Evolutionary conservation across 2,329 filamentous ascomycete genomes (phyloP).

Genomic region (Drechmeria coniospora): DNA sequence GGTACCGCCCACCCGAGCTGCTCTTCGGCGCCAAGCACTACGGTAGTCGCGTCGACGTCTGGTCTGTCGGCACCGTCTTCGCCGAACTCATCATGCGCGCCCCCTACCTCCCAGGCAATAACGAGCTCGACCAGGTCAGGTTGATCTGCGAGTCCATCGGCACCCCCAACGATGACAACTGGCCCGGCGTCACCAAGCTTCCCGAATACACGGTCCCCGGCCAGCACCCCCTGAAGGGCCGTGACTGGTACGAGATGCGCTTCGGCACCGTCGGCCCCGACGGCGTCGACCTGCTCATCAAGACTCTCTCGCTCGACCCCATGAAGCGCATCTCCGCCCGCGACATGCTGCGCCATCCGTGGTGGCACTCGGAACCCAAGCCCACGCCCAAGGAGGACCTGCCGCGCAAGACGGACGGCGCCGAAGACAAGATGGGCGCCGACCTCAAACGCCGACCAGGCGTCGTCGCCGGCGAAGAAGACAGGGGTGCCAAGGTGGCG

Average conservation of each 20-base stretch:
- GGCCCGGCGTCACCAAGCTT: constrained; percentile 77
- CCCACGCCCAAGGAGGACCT: constrained; percentile 72
- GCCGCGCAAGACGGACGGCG: constrained; percentile 49
- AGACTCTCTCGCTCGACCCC: constrained; percentile 77
- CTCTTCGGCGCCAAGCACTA: constrained; percentile 85
- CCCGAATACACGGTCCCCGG: constrained; percentile 64
- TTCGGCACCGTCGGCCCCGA: constrained; percentile 70
- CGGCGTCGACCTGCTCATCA: constrained; percentile 78
- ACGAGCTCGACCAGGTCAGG: constrained; percentile 72
- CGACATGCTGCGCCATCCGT: constrained; percentile 65
- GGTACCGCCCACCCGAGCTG: constrained; percentile 91
- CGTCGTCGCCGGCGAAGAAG: constrained; percentile 56
- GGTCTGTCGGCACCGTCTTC: constrained; percentile 86
- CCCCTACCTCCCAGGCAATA: constrained; percentile 71
- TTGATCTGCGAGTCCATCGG: constrained; percentile 77
- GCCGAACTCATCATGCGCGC: constrained; percentile 75
- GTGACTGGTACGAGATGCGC: constrained; percentile 56
- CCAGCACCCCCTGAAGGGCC: constrained; percentile 44
- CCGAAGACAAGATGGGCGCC: constrained; percentile 59
- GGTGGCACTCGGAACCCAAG: constrained; percentile 72
- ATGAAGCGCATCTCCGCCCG: constrained; percentile 63
- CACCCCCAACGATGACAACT: constrained; percentile 84
- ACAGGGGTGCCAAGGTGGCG: constrained; percentile 59
- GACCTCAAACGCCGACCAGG: constrained; percentile 64
- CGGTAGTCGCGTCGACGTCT: constrained; percentile 79